Base-by-base conservation (phyloP, 352 stramenopile species). In the Phytophthora agathidicida region DNA sequence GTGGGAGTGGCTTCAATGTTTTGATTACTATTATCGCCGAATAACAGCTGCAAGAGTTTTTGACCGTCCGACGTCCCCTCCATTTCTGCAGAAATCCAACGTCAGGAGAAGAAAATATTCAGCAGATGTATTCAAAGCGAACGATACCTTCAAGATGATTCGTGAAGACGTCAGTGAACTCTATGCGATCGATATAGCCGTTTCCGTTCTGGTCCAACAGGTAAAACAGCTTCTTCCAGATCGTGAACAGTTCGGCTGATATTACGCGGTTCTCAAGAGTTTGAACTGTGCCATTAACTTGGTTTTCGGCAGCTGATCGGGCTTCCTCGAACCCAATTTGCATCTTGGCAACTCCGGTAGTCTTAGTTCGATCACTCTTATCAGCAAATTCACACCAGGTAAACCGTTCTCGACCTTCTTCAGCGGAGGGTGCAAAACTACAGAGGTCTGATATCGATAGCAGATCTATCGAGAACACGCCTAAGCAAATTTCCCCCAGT, bases 181-280 rank as follows among this genome's bases (percentile, higher is more conserved):
- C 83, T 7, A 56, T 51, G 13, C 74, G 39, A 24, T 87, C 80
- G 35, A 93, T 82, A 0, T 57, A 59, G 0, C 78, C 80, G 31
- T 89, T 86, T 6, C 63, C 49, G 23, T 91, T 71, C 3, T 38
- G 39, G 24, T 93, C 83, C 8, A 93, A 39, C 5, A 71, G 32
- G 32, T 91, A 88, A 33, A 91, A 93, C 1, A 93, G 51, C 49
- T 86, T 85, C 45, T 90, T 90, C 80, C 80, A 90, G 17, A 83
- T 52, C 0, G 64, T 49, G 17, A 80, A 58, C 1, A 45, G 44
- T 43, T 77, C 67, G 0, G 67, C 60, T 20, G 61, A 55, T 33
- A 41, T 24, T 11, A 66, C 61, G 24, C 56, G 42, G 0, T 42
- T 46, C n/a, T 57, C 43, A 3, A 30, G 9, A 0, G 24, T 56